Conservation (phyloP, 495 filamentous ascomycete species). For the Aspergillus ostianus region DNA sequence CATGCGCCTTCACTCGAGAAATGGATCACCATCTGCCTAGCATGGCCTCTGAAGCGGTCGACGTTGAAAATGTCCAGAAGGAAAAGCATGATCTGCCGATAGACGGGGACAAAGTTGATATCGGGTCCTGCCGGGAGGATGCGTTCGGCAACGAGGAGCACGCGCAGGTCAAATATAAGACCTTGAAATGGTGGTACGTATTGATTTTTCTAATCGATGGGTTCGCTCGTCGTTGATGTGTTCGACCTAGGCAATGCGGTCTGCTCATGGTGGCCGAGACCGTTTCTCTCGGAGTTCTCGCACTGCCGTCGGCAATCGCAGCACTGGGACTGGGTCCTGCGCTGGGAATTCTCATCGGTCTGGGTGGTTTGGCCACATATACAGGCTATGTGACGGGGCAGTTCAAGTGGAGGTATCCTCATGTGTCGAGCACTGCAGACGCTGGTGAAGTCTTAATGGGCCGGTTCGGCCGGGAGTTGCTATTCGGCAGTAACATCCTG, state of each 20-base stretch:
- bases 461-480: conserved; percentile 54
- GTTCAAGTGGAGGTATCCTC: conserved; percentile 63
- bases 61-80: not conserved
- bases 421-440: conserved; percentile 63
- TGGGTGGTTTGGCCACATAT: conserved; percentile 64
- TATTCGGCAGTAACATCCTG: conserved; percentile 54
- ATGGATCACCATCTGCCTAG: not conserved
- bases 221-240: not conserved
- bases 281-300: conserved; percentile 60
- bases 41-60: not conserved
- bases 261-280: conserved; percentile 60
- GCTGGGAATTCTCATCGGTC: conserved; percentile 54
- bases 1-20: too few relatives aligned
- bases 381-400: conserved; percentile 66
- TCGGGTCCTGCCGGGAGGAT: conserved; percentile 3
- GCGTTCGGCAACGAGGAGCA: conserved; percentile 29
- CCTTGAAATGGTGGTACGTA: conserved; percentile 29
- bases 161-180: conserved; percentile 28
- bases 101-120: not conserved
- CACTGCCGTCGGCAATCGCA: conserved; percentile 54
- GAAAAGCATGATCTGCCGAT: not conserved
- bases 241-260: conserved; percentile 16
- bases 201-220: not conserved
- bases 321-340: conserved; percentile 55
- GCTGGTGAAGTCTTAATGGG: conserved; percentile 61